Conservation (phyloP, 495 filamentous ascomycete species). For the Jackrogersella multiformis region DNA sequence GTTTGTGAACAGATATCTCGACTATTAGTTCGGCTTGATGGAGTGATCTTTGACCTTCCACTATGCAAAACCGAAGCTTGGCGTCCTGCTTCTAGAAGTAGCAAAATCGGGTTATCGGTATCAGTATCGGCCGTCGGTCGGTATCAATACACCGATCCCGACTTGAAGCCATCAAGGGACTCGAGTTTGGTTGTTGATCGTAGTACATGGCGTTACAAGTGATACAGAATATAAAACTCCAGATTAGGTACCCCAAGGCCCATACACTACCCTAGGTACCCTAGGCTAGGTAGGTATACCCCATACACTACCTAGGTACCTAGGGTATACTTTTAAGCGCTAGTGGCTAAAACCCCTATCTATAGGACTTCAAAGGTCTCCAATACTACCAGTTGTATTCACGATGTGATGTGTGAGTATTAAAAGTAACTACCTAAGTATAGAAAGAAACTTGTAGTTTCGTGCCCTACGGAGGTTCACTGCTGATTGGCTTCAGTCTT, state of each 20-base stretch:
- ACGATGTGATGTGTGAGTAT: not conserved
- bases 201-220: not conserved
- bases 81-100: constrained; percentile 1
- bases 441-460: not conserved
- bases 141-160: not conserved
- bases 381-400: not conserved
- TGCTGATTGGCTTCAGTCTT: not conserved
- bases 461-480: not conserved
- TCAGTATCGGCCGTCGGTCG: not conserved
- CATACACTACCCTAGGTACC: too few species aligned
- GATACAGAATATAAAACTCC: not conserved
- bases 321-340: not conserved
- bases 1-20: too few species aligned
- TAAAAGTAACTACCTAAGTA: not conserved
- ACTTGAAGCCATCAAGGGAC: not conserved
- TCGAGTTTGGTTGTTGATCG: not conserved
- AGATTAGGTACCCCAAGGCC: too few species aligned
- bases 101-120: not conserved
- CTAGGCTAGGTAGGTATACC: too few species aligned
- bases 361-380: too few species aligned
- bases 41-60: too few species aligned
- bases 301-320: too few species aligned
- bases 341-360: too few species aligned
- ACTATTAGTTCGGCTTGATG: too few species aligned
- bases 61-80: too few species aligned